Base-by-base conservation (phyloP, 768 basidiomycete genomes). In the Boletus coccyginus region DNA sequence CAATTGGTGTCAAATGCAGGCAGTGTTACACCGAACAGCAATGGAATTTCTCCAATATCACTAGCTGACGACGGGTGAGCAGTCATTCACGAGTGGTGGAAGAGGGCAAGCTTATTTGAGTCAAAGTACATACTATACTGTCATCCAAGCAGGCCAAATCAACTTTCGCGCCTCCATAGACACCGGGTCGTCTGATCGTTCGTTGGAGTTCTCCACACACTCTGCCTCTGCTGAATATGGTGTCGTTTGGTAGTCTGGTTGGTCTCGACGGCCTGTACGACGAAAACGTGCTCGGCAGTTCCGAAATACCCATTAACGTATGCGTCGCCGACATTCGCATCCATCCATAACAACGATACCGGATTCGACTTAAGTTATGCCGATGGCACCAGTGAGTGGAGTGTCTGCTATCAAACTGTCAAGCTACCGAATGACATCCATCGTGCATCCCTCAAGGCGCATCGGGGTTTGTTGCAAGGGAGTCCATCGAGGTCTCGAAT, bases 251-350 rank as follows among this genome's bases (percentile, higher is more conserved):
- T 86, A 73, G 70, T 88, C 13, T 92, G 89, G 89, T 59, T 92
- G 19, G 65, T 82, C 43, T 86, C 88, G 16, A 85, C 88, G 9
- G 76, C 63, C 5, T 92, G 90, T 70, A 70, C 69, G 31, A 78
- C 83, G 13, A 62, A 66, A n/a, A 64, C 77, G 0, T 92, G 90
- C 70, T 73, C 74, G 45, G 61, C 67, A 4, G 75, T 86, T 9
- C 90, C 90, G n/a, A 78, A 75, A 53, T 92, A 90, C 68, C 90
- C 89, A 17, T 74, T 91, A 50, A 64, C 70, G 5, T 91, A 87
- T 63, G 67, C 76, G 50, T 91, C 87, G 55, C 78, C 86, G 2
- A 82, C 88, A 3, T 92, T 87, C 60, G 73, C 73, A 41, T 61
- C 81, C 1, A 76, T 92, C 55, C 83, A 86, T 57, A 68, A 71